Base-by-base conservation (phyloP, 2,329 filamentous ascomycete genomes). In the Aspergillus pseudoglaucus region DNA sequence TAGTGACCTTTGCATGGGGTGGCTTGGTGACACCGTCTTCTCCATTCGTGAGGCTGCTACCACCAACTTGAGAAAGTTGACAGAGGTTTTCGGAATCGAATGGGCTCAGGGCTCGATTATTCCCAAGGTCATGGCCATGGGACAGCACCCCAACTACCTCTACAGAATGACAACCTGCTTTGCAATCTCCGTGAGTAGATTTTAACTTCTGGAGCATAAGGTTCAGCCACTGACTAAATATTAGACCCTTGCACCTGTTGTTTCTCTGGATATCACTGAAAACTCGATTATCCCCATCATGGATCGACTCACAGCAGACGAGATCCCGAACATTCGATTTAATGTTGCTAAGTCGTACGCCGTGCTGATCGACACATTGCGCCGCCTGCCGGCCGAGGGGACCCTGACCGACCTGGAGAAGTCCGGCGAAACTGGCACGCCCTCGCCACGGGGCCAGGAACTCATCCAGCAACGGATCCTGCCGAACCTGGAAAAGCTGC, bases 111-210 rank as follows among this genome's bases (percentile, higher is more conserved):
- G 90, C 67, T 90, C 90, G 42, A 98, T 98, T 64, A 95, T 98
- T 60, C 93, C 93, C 51, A 97, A 97, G 77, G 93, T 98, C 56
- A 93, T 95, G 80, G 88, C 87, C 33, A 97, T 98, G 93, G 93
- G 93, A 51, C 88, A 89, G 65, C 93, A 98, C 69, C 89, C 91
- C 52, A 98, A 98, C 75, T 98, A 98, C 69, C 85, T 98, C 46
- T 98, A 98, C 80, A 83, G 93, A 68, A 98, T 98, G 93, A 98
- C 93, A 8, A 98, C 93, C n/a, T 97, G 91, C 75, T 98, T 98
- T 69, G 93, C 93, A 53, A 94, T 98, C 58, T 91, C 90, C 60
- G 93, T 98, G 80, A 77, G 88, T 80, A 27, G 3, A 17, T 9
- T 35, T 17, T 18, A 18, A 2, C 37, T 4, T 15, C 4, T 3